A percentile compares a stretch with the other conserved stretches of the same genome.
These are phyloP conservation scores for Durotheca rogersii DNA, from an alignment of 495 filamentous ascomycete species.

Conservation along the genomic window DNA sequence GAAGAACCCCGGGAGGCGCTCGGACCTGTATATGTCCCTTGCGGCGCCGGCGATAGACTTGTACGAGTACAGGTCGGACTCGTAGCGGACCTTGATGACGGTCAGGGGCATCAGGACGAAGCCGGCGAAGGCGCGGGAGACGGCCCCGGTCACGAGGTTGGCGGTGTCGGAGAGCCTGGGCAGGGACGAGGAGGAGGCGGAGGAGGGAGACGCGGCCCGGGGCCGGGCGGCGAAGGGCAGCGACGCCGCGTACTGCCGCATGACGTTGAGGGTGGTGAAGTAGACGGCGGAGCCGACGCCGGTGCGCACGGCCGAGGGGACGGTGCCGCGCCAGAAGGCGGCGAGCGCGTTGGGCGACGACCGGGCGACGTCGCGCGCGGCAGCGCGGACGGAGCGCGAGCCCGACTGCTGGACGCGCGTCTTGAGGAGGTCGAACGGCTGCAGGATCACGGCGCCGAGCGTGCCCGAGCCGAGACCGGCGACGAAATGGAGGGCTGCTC, in stretches of 20 bases:
- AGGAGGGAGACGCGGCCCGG: constrained; percentile 56
- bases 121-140: constrained; percentile 79
- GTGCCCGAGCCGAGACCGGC: constrained; percentile 87
- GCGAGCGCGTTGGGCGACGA: constrained; percentile 54
- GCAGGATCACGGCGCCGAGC: constrained; percentile 82
- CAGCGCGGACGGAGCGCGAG: constrained; percentile 62
- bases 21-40: constrained; percentile 68
- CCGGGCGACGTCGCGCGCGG: constrained; percentile 68
- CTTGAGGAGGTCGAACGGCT: constrained; percentile 96
- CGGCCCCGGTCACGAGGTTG: constrained; percentile 81
- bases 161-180: constrained; percentile 81
- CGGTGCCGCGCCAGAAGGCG: constrained; percentile 90
- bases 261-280: constrained; percentile 82
- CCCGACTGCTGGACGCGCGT: constrained; percentile 85
- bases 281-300: constrained; percentile 92
- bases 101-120: constrained; percentile 96
- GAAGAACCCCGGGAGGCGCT: constrained; percentile 86
- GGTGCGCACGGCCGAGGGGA: constrained; percentile 88
- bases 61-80: constrained; percentile 82
- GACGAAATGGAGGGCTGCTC: constrained; percentile 72
- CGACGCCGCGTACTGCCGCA: constrained; percentile 69
- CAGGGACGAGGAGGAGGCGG: constrained; percentile 64
- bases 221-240: constrained; percentile 58
- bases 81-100: constrained; percentile 94
- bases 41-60: constrained; percentile 70